These are phyloP conservation scores for Mariannaea sp. DNA, from an alignment of 2,329 filamentous ascomycete genomes.

Conservation along the genomic window DNA sequence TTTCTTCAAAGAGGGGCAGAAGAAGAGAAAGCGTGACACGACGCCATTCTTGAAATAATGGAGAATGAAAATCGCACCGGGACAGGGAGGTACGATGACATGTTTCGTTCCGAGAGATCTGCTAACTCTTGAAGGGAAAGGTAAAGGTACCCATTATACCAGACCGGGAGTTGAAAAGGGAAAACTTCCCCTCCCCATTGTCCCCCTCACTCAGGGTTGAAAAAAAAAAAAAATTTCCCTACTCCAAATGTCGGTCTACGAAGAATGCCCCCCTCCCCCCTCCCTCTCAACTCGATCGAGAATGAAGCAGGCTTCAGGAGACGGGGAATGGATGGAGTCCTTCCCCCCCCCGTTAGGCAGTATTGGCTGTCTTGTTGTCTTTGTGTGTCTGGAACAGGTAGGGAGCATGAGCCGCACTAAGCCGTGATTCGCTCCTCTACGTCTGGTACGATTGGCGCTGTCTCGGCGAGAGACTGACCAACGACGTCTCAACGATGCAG, in stretches of 20 bases:
- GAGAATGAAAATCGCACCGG: not conserved
- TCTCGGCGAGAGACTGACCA: slow-evolving; percentile 29
- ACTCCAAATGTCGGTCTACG: slow-evolving; percentile 36
- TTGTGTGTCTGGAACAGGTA: slow-evolving; percentile 25
- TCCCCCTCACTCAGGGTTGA: no score
- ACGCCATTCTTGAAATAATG: slow-evolving; percentile 10
- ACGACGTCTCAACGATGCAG: slow-evolving; percentile 32
- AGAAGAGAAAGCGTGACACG: not conserved
- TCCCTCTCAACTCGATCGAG: not conserved
- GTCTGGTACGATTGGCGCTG: slow-evolving; percentile 31
- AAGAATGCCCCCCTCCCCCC: slow-evolving; percentile 5
- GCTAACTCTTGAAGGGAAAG: slow-evolving; percentile 1
- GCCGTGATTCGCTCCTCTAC: slow-evolving; percentile 28
- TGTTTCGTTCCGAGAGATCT: not conserved
- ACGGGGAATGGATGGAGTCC: slow-evolving; percentile 20
- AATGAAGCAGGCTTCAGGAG: slow-evolving; percentile 12
- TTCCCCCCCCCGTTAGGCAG: not conserved
- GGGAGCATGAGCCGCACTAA: slow-evolving; percentile 20
- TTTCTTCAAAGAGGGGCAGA: not conserved
- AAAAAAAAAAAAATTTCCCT: slow-evolving; percentile 3
- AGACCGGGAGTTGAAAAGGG: not conserved
- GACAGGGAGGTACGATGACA: not conserved
- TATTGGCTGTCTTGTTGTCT: not conserved
- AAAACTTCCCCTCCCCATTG: no score
- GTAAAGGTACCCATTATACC: not conserved